Conservation (phyloP, 2,329 filamentous ascomycete species). For the Hawksworthiomyces lignivorus region DNA sequence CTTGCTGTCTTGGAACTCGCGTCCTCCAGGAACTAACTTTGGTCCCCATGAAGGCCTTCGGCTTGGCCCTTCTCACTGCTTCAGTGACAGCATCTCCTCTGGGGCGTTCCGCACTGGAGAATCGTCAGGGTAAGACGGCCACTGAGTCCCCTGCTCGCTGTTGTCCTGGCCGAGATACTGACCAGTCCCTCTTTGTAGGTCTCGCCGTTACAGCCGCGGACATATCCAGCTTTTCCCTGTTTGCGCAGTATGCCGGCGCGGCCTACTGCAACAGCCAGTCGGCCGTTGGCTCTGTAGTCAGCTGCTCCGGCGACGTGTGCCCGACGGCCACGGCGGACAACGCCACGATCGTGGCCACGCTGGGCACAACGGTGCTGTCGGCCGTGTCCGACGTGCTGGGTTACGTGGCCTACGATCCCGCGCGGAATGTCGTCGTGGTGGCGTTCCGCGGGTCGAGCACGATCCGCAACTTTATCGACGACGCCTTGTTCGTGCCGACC, state of each 20-base stretch:
- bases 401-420: conserved; percentile 43
- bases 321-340: conserved; percentile 33
- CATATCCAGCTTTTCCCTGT: conserved; percentile 37
- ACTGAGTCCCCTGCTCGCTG: too few species aligned
- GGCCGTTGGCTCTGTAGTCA: conserved; percentile 29
- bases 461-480: conserved; percentile 54
- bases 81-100: too few species aligned
- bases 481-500: conserved; percentile 36
- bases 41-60: too few species aligned
- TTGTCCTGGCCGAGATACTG: too few species aligned
- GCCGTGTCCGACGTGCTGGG: conserved; percentile 31
- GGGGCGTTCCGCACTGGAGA: too few species aligned
- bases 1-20: too few species aligned
- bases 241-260: conserved; percentile 43
- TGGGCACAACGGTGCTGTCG: conserved; percentile 15
- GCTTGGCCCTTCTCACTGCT: too few species aligned
- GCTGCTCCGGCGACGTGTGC: conserved; percentile 37
- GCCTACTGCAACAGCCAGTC: conserved; percentile 45
- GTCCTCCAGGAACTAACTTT: too few species aligned
- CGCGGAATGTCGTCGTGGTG: conserved; percentile 47
- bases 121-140: too few species aligned
- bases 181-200: too few species aligned
- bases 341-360: conserved; percentile 35
- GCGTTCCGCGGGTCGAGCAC: conserved; percentile 52
- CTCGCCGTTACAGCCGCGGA: conserved; percentile 23